Evolutionary conservation across 1,284 basidiomycete genomes (phyloP).

Genomic region (Cryptococcus sp.): DNA sequence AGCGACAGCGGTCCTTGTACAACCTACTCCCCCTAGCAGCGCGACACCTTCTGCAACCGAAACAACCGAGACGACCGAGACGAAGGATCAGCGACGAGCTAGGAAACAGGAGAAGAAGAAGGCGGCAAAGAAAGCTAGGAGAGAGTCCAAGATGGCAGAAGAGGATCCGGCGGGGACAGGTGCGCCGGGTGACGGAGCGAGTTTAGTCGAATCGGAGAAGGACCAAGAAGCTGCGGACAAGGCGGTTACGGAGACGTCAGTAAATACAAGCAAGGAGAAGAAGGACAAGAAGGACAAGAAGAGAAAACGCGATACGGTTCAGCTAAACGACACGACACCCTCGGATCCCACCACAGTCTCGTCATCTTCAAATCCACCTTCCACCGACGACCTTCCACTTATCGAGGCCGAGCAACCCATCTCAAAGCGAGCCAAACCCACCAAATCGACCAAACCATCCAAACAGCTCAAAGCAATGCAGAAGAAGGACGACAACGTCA

Average conservation of each 20-base stretch:
- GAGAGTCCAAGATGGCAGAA: too few species aligned
- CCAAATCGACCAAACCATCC: not conserved
- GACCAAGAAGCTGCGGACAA: constrained; percentile 3
- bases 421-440: not conserved
- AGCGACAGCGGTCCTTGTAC: too few species aligned
- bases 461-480: not conserved
- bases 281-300: constrained; percentile 1
- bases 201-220: not conserved
- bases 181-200: not conserved
- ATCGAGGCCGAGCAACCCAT: not conserved
- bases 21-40: too few species aligned
- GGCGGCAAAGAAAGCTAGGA: too few species aligned
- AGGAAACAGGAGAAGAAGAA: too few species aligned
- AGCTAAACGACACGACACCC: not conserved
- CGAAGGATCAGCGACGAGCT: too few species aligned
- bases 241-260: constrained; percentile 1
- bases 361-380: not conserved
- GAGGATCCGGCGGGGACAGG: too few species aligned
- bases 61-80: too few species aligned
- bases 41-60: too few species aligned
- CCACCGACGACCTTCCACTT: not conserved
- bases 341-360: not conserved
- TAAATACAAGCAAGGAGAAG: not conserved
- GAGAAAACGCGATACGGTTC: not conserved
- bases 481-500: not conserved